These are phyloP conservation scores for Trifolium repens DNA, from an alignment of 306 rosid genomes.

Conservation along the genomic window DNA sequence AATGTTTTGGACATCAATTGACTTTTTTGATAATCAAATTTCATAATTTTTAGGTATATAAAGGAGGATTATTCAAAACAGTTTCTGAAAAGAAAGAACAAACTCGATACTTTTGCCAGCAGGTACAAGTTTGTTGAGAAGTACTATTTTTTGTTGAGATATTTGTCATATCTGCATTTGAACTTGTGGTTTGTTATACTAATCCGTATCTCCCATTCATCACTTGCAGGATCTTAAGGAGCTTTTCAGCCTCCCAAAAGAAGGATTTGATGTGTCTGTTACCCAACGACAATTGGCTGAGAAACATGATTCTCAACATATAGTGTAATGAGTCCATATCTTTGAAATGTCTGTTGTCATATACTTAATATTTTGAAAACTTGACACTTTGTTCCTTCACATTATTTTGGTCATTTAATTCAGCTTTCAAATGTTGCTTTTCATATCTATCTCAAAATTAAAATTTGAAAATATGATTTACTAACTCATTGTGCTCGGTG, in stretches of 20 bases:
- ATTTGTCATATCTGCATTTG: background rate
- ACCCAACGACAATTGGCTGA: conserved; percentile 85
- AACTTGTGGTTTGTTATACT: conserved; percentile 1
- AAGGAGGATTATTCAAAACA: conserved; percentile 89
- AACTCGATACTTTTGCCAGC: conserved; percentile 89
- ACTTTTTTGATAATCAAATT: conserved; percentile 30
- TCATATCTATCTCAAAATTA: conserved; percentile 24
- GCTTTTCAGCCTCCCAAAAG: conserved; percentile 86
- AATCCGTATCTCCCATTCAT: conserved; percentile 25
- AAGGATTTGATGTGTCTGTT: conserved; percentile 91
- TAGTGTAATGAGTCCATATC: conserved; percentile 54
- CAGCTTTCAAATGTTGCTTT: conserved; percentile 6
- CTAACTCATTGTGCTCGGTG: background rate
- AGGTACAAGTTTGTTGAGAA: conserved; percentile 55
- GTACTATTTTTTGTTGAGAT: conserved; percentile 4
- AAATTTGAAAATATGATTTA: conserved; percentile 7
- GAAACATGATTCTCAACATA: conserved; percentile 74
- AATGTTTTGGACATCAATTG: conserved; percentile 19
- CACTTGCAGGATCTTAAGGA: conserved; percentile 81
- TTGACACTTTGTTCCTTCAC: conserved; percentile 21
- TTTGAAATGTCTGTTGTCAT: background rate
- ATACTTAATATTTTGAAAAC: background rate
- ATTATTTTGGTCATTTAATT: background rate
- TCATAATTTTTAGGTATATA: conserved; percentile 61
- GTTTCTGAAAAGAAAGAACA: conserved; percentile 97